phyloP scores from a whole-genome alignment of 306 rosid species.

The Rosa multiflora region DNA sequence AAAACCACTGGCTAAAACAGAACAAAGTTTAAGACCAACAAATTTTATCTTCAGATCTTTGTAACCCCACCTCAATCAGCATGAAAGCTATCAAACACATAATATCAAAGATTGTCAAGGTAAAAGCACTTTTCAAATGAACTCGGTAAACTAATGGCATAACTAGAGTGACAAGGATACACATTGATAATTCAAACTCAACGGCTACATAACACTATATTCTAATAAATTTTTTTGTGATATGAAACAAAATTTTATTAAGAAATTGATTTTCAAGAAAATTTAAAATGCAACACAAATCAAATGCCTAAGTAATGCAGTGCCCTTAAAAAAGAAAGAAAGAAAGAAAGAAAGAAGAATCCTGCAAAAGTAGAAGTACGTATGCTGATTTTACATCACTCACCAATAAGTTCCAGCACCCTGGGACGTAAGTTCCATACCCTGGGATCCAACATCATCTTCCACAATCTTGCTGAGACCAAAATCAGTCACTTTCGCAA shows the following conservation, averaged over 20 bases:
- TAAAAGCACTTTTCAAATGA: neutral
- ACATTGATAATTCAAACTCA: neutral
- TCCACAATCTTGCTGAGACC: constrained; percentile 99
- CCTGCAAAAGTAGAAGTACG: neutral
- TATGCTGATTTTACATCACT: constrained; percentile 35
- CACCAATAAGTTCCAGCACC: constrained; percentile 99
- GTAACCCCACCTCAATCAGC: neutral
- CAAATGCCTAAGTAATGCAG: neutral
- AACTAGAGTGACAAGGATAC: neutral
- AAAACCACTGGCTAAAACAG: neutral
- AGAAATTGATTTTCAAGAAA: neutral
- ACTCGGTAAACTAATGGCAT: neutral
- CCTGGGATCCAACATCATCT: constrained; percentile 97
- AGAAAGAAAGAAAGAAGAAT: neutral
- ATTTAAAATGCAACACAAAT: neutral
- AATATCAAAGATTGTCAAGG: neutral
- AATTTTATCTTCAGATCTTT: neutral
- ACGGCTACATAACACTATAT: neutral
- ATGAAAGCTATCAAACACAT: neutral
- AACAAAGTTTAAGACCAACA: neutral
- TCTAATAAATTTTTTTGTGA: neutral
- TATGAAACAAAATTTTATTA: neutral
- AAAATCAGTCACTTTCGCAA: constrained; percentile 98
- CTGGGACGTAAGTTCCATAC: constrained; percentile 99
- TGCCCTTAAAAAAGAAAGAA: neutral